Evolutionary conservation across 1,139 yeast species (phyloP).

Genomic region (Yamadazyma jaroonii): DNA sequence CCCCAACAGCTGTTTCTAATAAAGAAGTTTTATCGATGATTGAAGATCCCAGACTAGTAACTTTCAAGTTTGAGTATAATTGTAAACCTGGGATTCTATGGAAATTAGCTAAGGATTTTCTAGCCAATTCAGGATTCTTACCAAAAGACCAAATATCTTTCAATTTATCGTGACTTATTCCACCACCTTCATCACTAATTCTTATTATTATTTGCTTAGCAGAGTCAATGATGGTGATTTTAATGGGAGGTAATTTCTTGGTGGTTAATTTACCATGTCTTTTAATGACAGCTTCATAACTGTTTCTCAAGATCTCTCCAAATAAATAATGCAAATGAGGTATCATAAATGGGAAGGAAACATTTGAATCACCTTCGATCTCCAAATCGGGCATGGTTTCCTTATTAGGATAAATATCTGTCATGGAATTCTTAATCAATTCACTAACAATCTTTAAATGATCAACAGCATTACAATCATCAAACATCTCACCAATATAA

Average conservation of each 20-base stretch:
- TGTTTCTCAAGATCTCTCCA: slow-evolving; percentile 83
- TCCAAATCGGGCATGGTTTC: slow-evolving; percentile 70
- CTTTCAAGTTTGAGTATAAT: slow-evolving; percentile 38
- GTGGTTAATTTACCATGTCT: slow-evolving; percentile 29
- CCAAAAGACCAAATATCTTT: slow-evolving; percentile 83
- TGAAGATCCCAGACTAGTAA: slow-evolving; percentile 40
- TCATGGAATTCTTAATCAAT: slow-evolving; percentile 40
- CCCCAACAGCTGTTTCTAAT: slow-evolving; percentile 37
- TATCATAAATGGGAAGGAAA: slow-evolving; percentile 76
- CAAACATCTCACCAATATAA: slow-evolving; percentile 84
- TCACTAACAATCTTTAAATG: slow-evolving; percentile 57
- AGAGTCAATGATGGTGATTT: slow-evolving; percentile 66
- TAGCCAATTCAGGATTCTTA: slow-evolving; percentile 58
- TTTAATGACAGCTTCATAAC: slow-evolving; percentile 73
- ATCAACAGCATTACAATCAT: slow-evolving; percentile 72
- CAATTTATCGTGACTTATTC: slow-evolving; percentile 57
- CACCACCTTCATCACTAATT: slow-evolving; percentile 90
- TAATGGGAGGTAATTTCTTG: slow-evolving; percentile 60
- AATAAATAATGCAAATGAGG: slow-evolving; percentile 83
- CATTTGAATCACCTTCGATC: slow-evolving; percentile 63
- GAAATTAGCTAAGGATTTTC: slow-evolving; percentile 57
- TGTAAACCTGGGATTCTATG: slow-evolving; percentile 64
- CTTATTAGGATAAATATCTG: slow-evolving; percentile 49
- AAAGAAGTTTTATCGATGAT: slow-evolving; percentile 24
- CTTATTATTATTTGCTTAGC: slow-evolving; percentile 68